phyloP scores from a whole-genome alignment of 768 basidiomycete genomes.

The Termitomyces sp. region DNA sequence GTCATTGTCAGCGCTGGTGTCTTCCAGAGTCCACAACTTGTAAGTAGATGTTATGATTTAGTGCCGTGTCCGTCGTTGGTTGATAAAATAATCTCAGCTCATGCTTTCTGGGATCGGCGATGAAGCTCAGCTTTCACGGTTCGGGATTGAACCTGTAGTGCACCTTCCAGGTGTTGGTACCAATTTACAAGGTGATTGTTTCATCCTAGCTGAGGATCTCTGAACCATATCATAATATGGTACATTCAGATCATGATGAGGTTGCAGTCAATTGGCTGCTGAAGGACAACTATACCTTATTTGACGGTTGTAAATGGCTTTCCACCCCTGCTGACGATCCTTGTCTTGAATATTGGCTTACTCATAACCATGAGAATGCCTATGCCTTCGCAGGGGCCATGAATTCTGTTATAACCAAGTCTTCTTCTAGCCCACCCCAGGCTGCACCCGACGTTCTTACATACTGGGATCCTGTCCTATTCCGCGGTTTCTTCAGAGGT shows the following conservation, averaged over 20 bases:
- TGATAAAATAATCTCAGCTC: slow-evolving; percentile 8
- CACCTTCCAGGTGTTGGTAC: slow-evolving; percentile 29
- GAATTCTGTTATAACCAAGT: slow-evolving; percentile 18
- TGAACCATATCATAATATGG: not conserved
- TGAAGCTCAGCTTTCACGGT: slow-evolving; percentile 13
- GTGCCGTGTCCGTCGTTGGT: not conserved
- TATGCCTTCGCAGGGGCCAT: slow-evolving; percentile 22
- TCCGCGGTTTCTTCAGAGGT: slow-evolving; percentile 24
- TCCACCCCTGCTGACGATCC: slow-evolving; percentile 22
- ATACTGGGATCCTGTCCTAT: slow-evolving; percentile 19
- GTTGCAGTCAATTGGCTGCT: slow-evolving; percentile 24
- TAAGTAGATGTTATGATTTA: slow-evolving; percentile 3
- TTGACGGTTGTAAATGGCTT: slow-evolving; percentile 20
- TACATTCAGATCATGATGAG: slow-evolving; percentile 25
- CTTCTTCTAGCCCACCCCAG: slow-evolving; percentile 11
- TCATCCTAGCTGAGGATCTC: not conserved
- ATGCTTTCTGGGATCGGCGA: slow-evolving; percentile 33
- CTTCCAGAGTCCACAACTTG: slow-evolving; percentile 24
- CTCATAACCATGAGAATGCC: slow-evolving; percentile 17
- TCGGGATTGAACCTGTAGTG: slow-evolving; percentile 22
- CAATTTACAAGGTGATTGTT: slow-evolving; percentile 27
- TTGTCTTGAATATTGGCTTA: slow-evolving; percentile 23
- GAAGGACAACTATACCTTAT: slow-evolving; percentile 22
- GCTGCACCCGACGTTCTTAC: slow-evolving; percentile 22
- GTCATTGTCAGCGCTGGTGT: slow-evolving; percentile 24